Base-by-base conservation (phyloP, 176 grass and related monocot species). In the Dactylis glomerata region DNA sequence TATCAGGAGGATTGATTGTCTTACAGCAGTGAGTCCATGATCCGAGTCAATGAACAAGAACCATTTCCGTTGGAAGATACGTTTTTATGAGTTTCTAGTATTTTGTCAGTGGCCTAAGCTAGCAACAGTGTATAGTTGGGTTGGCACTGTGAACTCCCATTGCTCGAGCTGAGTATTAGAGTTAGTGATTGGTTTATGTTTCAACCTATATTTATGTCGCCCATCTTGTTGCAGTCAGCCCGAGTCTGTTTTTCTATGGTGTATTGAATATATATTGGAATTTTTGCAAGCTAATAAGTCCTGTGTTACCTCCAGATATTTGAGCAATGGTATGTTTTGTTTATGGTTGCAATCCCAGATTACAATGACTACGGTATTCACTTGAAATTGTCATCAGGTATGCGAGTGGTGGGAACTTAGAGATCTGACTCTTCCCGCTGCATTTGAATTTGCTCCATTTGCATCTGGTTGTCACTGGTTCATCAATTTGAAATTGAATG, bases 41-140 rank as follows among this genome's bases (percentile, higher is more conserved):
- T 74, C 80, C 2, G 33, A 84, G 68, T 75, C 19, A 65, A 63
- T 75, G 84, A 80, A 81, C 41, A 41, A 45, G 76, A 69, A 83
- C 66, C 88, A 84, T 91, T 91, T 87, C 76, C 50, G 24, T 91
- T 87, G 85, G 85, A 84, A 68, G 59, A 87, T 87, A 76, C 61
- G 17, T 75, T 81, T 87, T 91, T 76, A 87, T 75, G 81, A 81
- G 69, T 91, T 91, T 61, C 31, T 87, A 91, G 81, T 80, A 83
- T 83, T 67, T 83, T 57, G 56, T 84, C 68, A 61, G 81, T 91
- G 89, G 81, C 85, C 80, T 90, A 90, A 90, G 81, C 75, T 91
- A 91, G 89, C 85, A 87, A 87, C 89, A 91, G 81, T 91, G 81
- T 91, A 91, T 91, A 91, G 85, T 81, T 91, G 75, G 85, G 81